Base-by-base conservation (phyloP, 768 basidiomycete genomes). In the Trametes cinnabarina region DNA sequence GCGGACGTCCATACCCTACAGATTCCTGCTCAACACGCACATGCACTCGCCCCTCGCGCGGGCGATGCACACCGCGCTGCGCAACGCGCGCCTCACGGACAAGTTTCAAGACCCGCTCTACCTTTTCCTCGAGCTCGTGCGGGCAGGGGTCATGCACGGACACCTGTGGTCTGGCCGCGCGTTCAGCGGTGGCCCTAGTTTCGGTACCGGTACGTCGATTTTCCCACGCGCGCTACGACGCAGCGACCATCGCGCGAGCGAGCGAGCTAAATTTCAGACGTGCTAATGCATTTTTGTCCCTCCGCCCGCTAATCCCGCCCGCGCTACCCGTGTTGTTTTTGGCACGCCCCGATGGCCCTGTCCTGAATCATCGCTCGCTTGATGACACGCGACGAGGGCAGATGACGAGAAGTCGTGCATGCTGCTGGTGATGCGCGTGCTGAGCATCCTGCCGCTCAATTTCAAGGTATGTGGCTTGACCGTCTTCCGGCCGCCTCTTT, bases 61-160 rank as follows among this genome's bases (percentile, higher is more conserved):
- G 56, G 97, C 97, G 8, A 92, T 98, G 84, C 84, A 91, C 72
- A 82, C 80, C 25, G 92, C 92, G 15, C 78, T 95, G 68, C 82
- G 84, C 63, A 79, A 77, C 32, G 85, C 91, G 6, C 84, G 90
- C 37, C 74, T 98, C 65, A 97, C 95, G 71, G 97, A 99, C 79
- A 97, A 97, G 75, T 98, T 98, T 80, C 97, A 99, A 72, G 97
- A 98, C 72, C 84, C 97, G 2, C 76, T 98, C 1, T 98, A 94
- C 72, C 74, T 98, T 69, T 94, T 97, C 73, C 79, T 98, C 71
- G 97, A 99, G 74, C 83, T 99, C 22, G 88, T 96, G 62, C 82
- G 95, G 65, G 94, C 94, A n/a, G 94, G 94, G 2, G 95, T 97
- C 22, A 89, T 98, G 83, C 95, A 98, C 67, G 94, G 94, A 0